Conservation (phyloP, 2,329 filamentous ascomycete species). For the Ophiocordyceps unilateralis region DNA sequence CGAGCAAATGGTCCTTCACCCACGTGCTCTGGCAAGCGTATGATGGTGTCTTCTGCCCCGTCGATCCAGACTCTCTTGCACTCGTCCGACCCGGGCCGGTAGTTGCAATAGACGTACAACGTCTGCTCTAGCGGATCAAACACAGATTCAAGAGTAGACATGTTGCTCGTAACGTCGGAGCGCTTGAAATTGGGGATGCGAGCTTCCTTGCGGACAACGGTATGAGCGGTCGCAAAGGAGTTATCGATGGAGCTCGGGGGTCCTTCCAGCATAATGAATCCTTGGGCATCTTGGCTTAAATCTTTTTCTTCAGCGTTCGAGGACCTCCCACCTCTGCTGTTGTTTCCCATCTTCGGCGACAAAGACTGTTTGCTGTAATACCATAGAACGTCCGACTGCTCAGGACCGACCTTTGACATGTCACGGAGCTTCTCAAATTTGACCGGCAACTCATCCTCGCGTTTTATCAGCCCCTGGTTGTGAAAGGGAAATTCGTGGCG, state of each 20-base stretch:
- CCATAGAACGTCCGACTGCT: background rate
- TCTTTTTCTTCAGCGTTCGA: background rate
- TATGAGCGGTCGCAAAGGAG: background rate
- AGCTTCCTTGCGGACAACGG: background rate
- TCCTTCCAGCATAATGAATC: slow-evolving; percentile 1
- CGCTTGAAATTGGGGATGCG: background rate
- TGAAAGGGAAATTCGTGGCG: background rate
- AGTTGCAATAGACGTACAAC: slow-evolving; percentile 1
- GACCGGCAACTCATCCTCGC: background rate
- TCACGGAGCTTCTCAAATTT: background rate
- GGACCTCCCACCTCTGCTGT: background rate
- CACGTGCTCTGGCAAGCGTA: background rate
- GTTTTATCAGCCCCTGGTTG: background rate
- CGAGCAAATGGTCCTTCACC: slow-evolving; percentile 1
- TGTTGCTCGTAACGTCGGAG: background rate
- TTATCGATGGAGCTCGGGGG: background rate
- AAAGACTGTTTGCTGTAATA: background rate
- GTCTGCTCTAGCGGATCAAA: background rate
- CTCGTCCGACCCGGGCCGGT: background rate
- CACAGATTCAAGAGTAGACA: background rate
- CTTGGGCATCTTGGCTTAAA: background rate
- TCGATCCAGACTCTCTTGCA: background rate
- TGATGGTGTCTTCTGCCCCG: slow-evolving; percentile 1
- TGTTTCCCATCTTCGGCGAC: background rate
- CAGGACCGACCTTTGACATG: background rate